phyloP scores from a whole-genome alignment of 2,329 filamentous ascomycete species.

The Sporothrix euskadiensis region DNA sequence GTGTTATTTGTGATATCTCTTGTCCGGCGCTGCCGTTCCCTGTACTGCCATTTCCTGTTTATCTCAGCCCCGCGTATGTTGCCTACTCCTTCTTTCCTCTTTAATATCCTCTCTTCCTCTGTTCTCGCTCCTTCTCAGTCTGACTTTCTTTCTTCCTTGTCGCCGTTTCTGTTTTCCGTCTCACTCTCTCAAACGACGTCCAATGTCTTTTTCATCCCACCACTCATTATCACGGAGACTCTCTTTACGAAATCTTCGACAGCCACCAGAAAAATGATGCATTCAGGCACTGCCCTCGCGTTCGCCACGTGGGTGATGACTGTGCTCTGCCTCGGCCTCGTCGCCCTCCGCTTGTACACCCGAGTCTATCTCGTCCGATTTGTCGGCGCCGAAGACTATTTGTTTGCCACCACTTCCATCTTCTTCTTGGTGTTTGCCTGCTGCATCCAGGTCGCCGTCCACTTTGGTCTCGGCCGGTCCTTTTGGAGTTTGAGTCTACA shows the following conservation, averaged over 20 bases:
- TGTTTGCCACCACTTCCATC: slow-evolving; percentile 42
- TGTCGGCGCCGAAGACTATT: slow-evolving; percentile 42
- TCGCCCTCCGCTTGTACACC: slow-evolving; percentile 43
- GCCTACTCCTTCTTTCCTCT: background rate
- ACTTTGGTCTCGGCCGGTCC: slow-evolving; percentile 40
- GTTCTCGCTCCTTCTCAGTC: background rate
- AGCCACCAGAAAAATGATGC: background rate
- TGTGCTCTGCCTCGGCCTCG: slow-evolving; percentile 39
- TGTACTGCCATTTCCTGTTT: background rate
- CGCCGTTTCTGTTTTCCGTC: background rate
- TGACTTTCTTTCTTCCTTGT: background rate
- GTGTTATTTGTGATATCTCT: background rate
- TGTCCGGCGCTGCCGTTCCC: background rate
- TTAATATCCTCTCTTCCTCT: background rate
- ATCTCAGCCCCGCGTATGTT: background rate
- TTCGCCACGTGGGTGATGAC: slow-evolving; percentile 43
- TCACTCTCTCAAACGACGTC: background rate
- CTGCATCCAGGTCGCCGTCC: slow-evolving; percentile 42
- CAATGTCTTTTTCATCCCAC: background rate
- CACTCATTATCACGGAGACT: background rate
- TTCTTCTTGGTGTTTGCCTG: slow-evolving; percentile 41
- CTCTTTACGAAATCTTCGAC: background rate
- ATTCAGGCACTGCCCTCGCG: slow-evolving; percentile 39
- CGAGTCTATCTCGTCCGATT: slow-evolving; percentile 42
- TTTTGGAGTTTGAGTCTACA: slow-evolving; percentile 40